These are phyloP conservation scores for Solanum bulbocastanum DNA, from an alignment of 257 asterid genomes.

Conservation along the genomic window DNA sequence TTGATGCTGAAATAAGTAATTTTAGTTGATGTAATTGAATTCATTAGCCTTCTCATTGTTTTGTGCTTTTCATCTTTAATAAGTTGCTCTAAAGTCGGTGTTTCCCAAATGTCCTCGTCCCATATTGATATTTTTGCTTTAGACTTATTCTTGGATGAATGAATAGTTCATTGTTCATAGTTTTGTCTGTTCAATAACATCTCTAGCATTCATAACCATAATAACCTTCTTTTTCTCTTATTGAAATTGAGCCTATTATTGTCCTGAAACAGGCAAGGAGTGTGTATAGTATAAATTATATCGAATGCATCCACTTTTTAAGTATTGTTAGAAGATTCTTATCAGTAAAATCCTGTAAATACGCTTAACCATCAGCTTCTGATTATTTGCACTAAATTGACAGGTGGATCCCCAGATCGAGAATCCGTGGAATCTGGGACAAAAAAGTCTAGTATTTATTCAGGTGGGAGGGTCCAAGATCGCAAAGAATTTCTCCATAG, in stretches of 20 bases:
- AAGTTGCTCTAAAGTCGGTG: background rate
- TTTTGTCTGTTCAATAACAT: background rate
- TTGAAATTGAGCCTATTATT: background rate
- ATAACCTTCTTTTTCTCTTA: background rate
- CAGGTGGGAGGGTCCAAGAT: constrained; percentile 55
- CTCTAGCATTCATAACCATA: background rate
- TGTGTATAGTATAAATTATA: background rate
- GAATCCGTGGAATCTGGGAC: constrained; percentile 69
- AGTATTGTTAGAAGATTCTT: background rate
- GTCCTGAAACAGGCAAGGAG: background rate
- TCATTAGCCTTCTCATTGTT: background rate
- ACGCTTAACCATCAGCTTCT: background rate
- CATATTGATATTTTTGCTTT: background rate
- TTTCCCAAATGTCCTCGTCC: background rate
- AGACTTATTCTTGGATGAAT: background rate
- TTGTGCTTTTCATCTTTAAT: background rate
- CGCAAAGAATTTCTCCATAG: constrained; percentile 69
- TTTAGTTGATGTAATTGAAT: background rate
- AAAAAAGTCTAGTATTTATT: constrained; percentile 59
- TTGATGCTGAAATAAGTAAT: background rate
- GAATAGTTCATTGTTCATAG: background rate
- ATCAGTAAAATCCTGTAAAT: background rate
- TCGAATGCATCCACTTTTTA: background rate
- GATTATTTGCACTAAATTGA: background rate
- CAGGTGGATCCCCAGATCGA: constrained; percentile 64